Percentiles rank a stretch among this genome's conserved stretches.
Evolutionary conservation across 306 rosid genomes (phyloP).

Genomic region (Castanea mollissima): DNA sequence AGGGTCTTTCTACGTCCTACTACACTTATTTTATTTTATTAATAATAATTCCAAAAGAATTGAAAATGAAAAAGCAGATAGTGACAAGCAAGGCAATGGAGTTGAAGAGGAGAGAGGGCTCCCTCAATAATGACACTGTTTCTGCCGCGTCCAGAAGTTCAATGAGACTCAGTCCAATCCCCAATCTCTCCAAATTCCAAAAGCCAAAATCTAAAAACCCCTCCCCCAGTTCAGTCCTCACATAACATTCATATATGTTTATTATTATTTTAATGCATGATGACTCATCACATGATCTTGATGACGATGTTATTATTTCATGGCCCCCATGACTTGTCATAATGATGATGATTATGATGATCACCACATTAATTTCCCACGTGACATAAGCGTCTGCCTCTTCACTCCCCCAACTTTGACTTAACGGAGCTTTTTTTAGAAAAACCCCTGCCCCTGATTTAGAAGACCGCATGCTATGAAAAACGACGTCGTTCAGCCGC

Average conservation of each 20-base stretch:
- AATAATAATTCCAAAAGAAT: neutral
- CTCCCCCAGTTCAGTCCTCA: too few species aligned
- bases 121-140: neutral
- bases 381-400: neutral
- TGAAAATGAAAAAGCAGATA: neutral
- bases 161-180: too few species aligned
- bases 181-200: too few species aligned
- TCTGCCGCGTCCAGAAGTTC: neutral
- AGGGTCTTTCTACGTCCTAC: neutral
- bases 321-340: neutral
- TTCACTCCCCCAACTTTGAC: neutral
- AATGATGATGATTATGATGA: neutral
- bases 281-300: neutral
- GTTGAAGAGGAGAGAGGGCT: neutral
- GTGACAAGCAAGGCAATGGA: slow-evolving; percentile 4
- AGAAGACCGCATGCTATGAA: neutral
- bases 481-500: slow-evolving; percentile 27
- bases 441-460: neutral
- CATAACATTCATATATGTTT: neutral
- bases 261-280: neutral
- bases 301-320: neutral
- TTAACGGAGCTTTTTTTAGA: slow-evolving; percentile 1
- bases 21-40: neutral
- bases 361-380: neutral
- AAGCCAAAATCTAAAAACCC: too few species aligned